Percentiles rank a stretch among this genome's conserved stretches.
Conservation (phyloP, 768 basidiomycete genomes). For the Suillus subaureus region DNA sequence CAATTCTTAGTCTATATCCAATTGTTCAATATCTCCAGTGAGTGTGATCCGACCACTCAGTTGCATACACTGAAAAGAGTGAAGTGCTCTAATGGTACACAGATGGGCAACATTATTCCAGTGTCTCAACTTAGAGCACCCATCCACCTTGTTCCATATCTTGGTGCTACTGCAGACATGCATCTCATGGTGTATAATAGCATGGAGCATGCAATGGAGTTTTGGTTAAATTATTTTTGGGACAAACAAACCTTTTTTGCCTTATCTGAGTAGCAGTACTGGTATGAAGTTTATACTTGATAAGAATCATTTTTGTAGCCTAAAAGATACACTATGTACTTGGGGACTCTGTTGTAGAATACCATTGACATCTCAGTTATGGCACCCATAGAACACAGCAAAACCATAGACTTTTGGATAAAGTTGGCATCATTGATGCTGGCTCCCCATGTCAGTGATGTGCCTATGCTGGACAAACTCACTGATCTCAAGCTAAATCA, state of each 20-base stretch:
- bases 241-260: slow-evolving; percentile 29
- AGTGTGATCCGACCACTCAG: slow-evolving; percentile 17
- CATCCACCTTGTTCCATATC: slow-evolving; percentile 29
- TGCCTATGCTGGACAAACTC: not conserved
- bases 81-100: slow-evolving; percentile 14
- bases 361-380: too few species aligned
- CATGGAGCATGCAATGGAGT: slow-evolving; percentile 20
- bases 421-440: not conserved
- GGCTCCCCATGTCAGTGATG: not conserved
- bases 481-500: not conserved
- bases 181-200: slow-evolving; percentile 17
- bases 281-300: not conserved
- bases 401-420: not conserved
- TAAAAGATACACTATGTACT: not conserved
- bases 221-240: slow-evolving; percentile 36
- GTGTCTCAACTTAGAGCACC: slow-evolving; percentile 24
- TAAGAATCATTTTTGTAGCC: not conserved
- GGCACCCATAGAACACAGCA: not conserved
- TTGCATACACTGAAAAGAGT: slow-evolving; percentile 25
- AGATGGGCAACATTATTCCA: slow-evolving; percentile 32
- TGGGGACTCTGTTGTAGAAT: too few species aligned
- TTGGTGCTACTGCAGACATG: slow-evolving; percentile 27
- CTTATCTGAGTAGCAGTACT: not conserved
- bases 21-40: slow-evolving; percentile 22
- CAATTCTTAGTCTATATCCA: too few species aligned